phyloP scores from a whole-genome alignment of 495 filamentous ascomycete genomes.

The Chaetomium cochliodes region DNA sequence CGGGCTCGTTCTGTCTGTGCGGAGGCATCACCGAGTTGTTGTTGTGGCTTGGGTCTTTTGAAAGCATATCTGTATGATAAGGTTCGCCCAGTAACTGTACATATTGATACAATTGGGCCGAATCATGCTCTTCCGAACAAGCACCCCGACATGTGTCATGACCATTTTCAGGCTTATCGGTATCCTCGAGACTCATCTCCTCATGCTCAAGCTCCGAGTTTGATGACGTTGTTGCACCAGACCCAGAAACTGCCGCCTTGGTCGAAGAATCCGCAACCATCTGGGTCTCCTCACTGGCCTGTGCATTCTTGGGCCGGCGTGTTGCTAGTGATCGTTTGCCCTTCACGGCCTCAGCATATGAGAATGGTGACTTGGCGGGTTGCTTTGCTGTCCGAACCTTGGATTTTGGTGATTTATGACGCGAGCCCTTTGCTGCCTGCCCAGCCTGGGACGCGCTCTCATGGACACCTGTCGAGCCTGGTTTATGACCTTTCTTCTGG shows the following conservation, averaged over 20 bases:
- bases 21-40: neutral
- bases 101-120: too few relatives aligned
- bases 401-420: neutral
- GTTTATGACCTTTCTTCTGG: neutral
- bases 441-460: neutral
- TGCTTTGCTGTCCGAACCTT: neutral
- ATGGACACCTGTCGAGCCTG: neutral
- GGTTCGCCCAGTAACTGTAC: too few relatives aligned
- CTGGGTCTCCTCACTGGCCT: too few relatives aligned
- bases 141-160: neutral
- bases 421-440: neutral
- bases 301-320: neutral
- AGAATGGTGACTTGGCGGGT: neutral
- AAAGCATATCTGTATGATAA: too few relatives aligned
- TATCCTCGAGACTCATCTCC: neutral
- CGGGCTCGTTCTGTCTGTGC: neutral
- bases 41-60: neutral
- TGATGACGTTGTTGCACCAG: neutral
- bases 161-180: neutral
- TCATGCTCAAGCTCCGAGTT: neutral
- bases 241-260: neutral
- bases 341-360: constrained; percentile 22
- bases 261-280: too few relatives aligned
- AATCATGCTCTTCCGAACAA: too few relatives aligned
- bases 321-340: neutral